A percentile compares a stretch with the other conserved stretches of the same genome.
Conservation (phyloP, 2,329 filamentous ascomycete species). For the Fusarium robinianum region DNA sequence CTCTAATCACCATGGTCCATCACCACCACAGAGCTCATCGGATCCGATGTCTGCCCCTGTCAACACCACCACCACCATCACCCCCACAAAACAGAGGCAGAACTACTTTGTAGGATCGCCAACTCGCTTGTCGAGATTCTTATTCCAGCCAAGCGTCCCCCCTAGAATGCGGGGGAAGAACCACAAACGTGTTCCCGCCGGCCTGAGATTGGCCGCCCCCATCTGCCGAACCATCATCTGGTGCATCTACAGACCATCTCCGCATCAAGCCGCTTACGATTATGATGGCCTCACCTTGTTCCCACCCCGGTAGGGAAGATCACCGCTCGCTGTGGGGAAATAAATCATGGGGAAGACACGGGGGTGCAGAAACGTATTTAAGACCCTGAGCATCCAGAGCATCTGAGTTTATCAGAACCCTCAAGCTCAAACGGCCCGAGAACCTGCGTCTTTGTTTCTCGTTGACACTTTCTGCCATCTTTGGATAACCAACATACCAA, state of each 20-base stretch:
- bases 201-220: slow-evolving; percentile 3
- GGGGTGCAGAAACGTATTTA: slow-evolving; percentile 24
- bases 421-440: too few species aligned
- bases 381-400: slow-evolving; percentile 21
- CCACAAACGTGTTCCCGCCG: slow-evolving; percentile 12
- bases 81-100: slow-evolving; percentile 5
- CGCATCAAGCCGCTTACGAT: slow-evolving; percentile 26
- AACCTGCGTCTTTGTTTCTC: too few species aligned
- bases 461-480: too few species aligned
- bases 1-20: background rate
- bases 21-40: slow-evolving; percentile 12
- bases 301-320: background rate
- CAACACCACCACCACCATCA: background rate
- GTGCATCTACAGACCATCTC: background rate
- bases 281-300: background rate
- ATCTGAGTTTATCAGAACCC: background rate
- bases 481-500: too few species aligned
- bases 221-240: slow-evolving; percentile 13
- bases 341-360: slow-evolving; percentile 24
- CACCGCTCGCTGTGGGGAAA: slow-evolving; percentile 18
- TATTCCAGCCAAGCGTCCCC: slow-evolving; percentile 20
- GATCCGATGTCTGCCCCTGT: slow-evolving; percentile 19
- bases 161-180: slow-evolving; percentile 6
- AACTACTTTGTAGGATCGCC: background rate
- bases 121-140: slow-evolving; percentile 11